These are phyloP conservation scores for Parachaetomium inaequale DNA, from an alignment of 495 filamentous ascomycete species.

Conservation along the genomic window DNA sequence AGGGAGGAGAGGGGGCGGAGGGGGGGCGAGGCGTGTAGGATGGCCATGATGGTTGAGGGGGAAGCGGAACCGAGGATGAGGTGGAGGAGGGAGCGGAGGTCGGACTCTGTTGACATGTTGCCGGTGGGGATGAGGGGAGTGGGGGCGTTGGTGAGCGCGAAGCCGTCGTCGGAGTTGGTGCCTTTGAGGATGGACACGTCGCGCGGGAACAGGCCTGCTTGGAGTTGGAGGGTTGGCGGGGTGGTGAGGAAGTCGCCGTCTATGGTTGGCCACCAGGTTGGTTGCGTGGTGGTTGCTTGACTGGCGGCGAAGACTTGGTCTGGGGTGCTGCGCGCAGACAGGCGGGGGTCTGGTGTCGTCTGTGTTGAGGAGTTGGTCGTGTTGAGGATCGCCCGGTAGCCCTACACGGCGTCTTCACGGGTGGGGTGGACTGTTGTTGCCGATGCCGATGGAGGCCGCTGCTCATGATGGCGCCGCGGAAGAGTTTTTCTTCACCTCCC, in stretches of 20 bases:
- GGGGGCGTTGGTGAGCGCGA: background rate
- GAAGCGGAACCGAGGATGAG: background rate
- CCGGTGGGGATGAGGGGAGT: background rate
- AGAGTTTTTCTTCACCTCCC: background rate
- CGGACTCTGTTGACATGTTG: background rate
- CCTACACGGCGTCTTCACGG: background rate
- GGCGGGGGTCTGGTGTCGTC: background rate
- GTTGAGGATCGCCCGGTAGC: background rate
- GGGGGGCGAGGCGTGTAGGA: background rate
- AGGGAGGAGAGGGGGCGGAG: background rate
- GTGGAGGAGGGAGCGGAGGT: background rate
- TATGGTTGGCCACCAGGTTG: background rate
- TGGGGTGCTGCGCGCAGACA: background rate
- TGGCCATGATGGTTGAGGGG: background rate
- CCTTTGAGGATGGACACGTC: background rate
- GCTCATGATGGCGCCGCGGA: conserved; percentile 1
- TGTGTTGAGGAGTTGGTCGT: background rate
- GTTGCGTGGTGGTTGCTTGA: background rate
- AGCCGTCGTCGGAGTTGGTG: background rate
- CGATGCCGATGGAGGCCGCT: background rate
- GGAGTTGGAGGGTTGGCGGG: background rate
- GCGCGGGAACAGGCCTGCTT: background rate
- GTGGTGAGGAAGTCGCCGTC: background rate
- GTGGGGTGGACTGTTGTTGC: background rate
- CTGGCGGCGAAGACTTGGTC: background rate